These are phyloP conservation scores for Immersiella caudata DNA, from an alignment of 495 filamentous ascomycete species.

Conservation along the genomic window DNA sequence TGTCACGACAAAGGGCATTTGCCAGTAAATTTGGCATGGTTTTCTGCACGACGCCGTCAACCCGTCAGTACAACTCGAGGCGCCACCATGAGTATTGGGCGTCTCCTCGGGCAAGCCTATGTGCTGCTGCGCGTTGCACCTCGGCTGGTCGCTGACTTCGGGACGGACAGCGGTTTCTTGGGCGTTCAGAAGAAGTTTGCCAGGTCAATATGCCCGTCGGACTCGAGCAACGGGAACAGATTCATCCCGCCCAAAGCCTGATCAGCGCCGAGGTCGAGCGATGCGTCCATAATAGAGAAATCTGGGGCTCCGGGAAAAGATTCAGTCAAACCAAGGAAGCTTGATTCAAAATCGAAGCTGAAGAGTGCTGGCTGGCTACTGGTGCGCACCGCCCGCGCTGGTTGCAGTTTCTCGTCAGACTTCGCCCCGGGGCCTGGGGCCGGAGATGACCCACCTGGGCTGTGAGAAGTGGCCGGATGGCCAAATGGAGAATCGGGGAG, in stretches of 20 bases:
- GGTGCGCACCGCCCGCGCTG: not conserved
- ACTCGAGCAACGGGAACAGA: constrained; percentile 47
- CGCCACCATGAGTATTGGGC: no score
- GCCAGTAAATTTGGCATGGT: no score
- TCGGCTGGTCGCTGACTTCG: not conserved
- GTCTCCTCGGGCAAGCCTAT: no score
- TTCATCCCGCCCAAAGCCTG: constrained; percentile 47
- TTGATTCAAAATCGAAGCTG: constrained; percentile 34
- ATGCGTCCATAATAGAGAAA: constrained; percentile 30
- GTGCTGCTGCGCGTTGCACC: no score
- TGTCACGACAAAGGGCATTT: no score
- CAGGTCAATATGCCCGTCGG: constrained; percentile 49
- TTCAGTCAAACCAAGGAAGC: constrained; percentile 32
- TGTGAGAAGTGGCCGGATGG: constrained; percentile 2
- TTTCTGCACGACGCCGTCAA: no score
- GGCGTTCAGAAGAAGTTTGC: constrained; percentile 41
- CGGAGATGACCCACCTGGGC: not conserved
- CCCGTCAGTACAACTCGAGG: no score
- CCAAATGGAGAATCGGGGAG: not conserved
- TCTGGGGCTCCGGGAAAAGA: constrained; percentile 28
- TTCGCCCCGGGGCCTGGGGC: not conserved
- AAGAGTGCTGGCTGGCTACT: constrained; percentile 24
- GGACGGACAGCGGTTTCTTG: not conserved
- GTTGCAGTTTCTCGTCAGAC: constrained; percentile 8
- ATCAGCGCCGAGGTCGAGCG: constrained; percentile 36